These are phyloP conservation scores for Choanephora cucurbitarum DNA, from an alignment of 371 early-diverging fungal species.

Conservation along the genomic window DNA sequence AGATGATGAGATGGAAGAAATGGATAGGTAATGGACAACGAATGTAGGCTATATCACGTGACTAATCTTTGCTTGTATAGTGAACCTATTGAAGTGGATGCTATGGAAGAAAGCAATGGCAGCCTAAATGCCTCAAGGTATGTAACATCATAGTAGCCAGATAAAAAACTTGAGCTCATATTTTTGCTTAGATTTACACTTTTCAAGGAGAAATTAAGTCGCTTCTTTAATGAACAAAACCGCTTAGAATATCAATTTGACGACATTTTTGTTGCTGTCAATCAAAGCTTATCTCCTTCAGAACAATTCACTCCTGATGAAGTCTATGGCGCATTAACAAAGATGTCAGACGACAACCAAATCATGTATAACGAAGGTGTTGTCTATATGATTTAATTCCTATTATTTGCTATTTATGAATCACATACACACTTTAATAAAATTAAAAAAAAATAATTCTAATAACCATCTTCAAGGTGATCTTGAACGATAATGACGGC, in stretches of 20 bases:
- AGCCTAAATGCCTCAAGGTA: no score
- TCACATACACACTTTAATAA: no score
- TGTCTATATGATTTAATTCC: slow-evolving; percentile 36
- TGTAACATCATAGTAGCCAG: no score
- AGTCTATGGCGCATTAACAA: slow-evolving; percentile 25
- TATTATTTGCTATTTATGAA: no score
- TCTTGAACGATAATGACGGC: neutral
- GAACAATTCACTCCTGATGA: slow-evolving; percentile 30
- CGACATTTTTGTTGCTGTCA: slow-evolving; percentile 45
- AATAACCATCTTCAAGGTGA: neutral
- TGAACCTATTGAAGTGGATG: neutral
- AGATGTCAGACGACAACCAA: slow-evolving; percentile 68
- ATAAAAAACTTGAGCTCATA: no score
- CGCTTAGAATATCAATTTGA: slow-evolving; percentile 35
- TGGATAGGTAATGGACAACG: slow-evolving; percentile 16
- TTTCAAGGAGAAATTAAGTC: slow-evolving; percentile 35
- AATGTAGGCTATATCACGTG: neutral
- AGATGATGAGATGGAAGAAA: slow-evolving; percentile 32
- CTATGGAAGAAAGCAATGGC: no score
- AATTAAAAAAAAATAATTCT: neutral
- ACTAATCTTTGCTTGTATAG: neutral
- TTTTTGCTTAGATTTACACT: slow-evolving; percentile 36
- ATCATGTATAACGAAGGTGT: slow-evolving; percentile 71
- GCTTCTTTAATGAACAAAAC: slow-evolving; percentile 8
- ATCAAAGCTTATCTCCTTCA: slow-evolving; percentile 28